Base-by-base conservation (phyloP, 768 basidiomycete genomes). In the Cystobasidiopsis lactophilus region DNA sequence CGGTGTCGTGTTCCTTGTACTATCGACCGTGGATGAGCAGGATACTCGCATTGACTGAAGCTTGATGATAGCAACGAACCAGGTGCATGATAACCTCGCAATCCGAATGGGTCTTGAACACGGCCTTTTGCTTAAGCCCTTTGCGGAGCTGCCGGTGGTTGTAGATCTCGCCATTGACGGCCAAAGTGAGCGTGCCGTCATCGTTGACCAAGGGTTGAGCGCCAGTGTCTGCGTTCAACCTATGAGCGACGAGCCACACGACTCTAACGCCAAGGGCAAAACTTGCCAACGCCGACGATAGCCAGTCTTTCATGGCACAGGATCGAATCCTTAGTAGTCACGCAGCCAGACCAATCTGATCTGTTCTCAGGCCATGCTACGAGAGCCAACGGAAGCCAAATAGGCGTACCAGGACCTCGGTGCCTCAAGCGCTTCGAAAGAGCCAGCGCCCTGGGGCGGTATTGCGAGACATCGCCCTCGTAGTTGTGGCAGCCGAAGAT, bases 151-250 rank as follows among this genome's bases (percentile, higher is more conserved):
- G 73, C 52, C 83, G 68, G 65, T 96, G 85, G 73, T 96, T 98
- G 74, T 98, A 98, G 62, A 98, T 96, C 69, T 98, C 93, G 49
- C 93, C 93, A 68, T 98, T 98, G 64, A 98, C 93, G 53, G 82
- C 77, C 51, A 98, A 79, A 58, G 80, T 75, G 57, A 78, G 63
- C 60, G 80, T 82, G 50, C 78, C 81, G 59, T 95, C 85, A 23
- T 83, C 76, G 68, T 81, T 86, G 52, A 79, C 67, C 41, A 98
- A 73, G 14, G 93, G 93, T 65, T 98, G 93, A 19, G 93, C 93
- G 57, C 93, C 93, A 35, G 88, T 80, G 64, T 96, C 91, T 96
- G 62, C 48, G 41, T 40, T 26, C 2, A 13, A 27, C n/a, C n/a
- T n/a, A n/a, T n/a, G n/a, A n/a, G n/a, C n/a, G n/a, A 43, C 5